Percentiles rank a stretch among this genome's conserved stretches.
phyloP scores from a whole-genome alignment of 2,329 filamentous ascomycete genomes.

The Graphilbum fragrans region DNA sequence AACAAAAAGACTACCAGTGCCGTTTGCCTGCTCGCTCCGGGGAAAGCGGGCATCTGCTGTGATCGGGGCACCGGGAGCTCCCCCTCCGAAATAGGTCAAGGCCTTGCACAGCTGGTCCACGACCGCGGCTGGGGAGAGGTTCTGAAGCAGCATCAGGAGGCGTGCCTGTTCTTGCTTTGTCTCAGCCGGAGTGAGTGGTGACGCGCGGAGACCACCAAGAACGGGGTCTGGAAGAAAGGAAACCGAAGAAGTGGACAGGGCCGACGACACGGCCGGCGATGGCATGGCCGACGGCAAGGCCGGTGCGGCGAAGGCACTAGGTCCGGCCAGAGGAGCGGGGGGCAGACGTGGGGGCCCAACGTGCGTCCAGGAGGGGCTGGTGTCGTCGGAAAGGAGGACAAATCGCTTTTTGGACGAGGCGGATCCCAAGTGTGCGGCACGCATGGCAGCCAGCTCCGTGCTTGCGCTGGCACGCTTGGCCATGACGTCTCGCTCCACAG shows the following conservation, averaged over 20 bases:
- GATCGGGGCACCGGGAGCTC: constrained; percentile 42
- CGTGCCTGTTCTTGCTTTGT: constrained; percentile 48
- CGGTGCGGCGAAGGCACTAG: too few species aligned
- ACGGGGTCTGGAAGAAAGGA: too few species aligned
- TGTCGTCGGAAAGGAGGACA: constrained; percentile 18
- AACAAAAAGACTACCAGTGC: constrained; percentile 44
- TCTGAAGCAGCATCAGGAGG: constrained; percentile 42
- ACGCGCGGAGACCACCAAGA: not conserved
- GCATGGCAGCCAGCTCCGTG: constrained; percentile 44
- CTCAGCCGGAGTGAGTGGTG: constrained; percentile 28
- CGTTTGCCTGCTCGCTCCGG: constrained; percentile 41
- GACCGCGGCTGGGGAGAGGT: constrained; percentile 40
- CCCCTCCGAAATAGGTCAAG: constrained; percentile 51
- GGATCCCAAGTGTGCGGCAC: constrained; percentile 40
- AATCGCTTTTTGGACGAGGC: constrained; percentile 35
- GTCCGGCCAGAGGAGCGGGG: too few species aligned
- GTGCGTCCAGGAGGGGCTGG: too few species aligned
- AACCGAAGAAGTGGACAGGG: too few species aligned
- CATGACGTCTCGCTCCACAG: constrained; percentile 35
- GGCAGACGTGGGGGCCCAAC: too few species aligned
- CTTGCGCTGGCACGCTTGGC: constrained; percentile 51
- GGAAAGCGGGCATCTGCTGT: constrained; percentile 39
- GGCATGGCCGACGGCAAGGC: too few species aligned
- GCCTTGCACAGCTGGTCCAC: constrained; percentile 53
- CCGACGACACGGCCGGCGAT: too few species aligned